Conservation (phyloP, 345 rosid genomes). For the Linum usitatissimum region DNA sequence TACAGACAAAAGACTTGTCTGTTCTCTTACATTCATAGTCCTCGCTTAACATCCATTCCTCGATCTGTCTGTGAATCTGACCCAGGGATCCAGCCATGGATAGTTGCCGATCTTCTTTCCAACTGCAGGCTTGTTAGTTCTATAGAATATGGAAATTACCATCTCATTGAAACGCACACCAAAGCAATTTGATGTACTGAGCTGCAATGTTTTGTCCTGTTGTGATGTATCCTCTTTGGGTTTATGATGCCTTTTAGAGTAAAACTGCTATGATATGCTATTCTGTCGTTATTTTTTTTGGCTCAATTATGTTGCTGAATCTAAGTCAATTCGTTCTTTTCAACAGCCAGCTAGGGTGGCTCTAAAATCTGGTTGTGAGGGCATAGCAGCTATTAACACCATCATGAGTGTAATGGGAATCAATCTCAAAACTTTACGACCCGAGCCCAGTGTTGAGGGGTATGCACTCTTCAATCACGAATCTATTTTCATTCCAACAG, state of each 20-base stretch:
- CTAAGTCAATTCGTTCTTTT: background rate
- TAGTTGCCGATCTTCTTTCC: too few relatives aligned
- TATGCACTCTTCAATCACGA: constrained; percentile 27
- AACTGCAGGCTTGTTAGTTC: too few relatives aligned
- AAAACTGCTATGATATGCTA: background rate
- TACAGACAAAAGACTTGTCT: too few relatives aligned
- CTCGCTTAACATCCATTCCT: too few relatives aligned
- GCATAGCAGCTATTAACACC: constrained; percentile 81
- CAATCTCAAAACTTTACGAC: constrained; percentile 64
- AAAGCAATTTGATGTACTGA: too few relatives aligned
- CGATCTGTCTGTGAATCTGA: too few relatives aligned
- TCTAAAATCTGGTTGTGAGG: constrained; percentile 70
- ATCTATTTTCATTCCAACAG: constrained; percentile 1
- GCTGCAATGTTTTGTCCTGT: background rate
- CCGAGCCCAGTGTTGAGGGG: constrained; percentile 99
- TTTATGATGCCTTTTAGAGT: background rate
- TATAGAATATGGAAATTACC: too few relatives aligned
- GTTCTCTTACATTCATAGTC: too few relatives aligned
- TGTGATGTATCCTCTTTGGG: background rate
- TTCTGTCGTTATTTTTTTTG: background rate
- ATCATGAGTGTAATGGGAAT: constrained; percentile 99
- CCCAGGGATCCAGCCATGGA: too few relatives aligned
- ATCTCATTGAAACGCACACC: background rate
- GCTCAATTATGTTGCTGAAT: background rate
- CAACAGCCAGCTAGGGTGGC: constrained; percentile 85